These are phyloP conservation scores for Westerdykella sp. DNA, from an alignment of 2,329 filamentous ascomycete genomes.

Conservation along the genomic window DNA sequence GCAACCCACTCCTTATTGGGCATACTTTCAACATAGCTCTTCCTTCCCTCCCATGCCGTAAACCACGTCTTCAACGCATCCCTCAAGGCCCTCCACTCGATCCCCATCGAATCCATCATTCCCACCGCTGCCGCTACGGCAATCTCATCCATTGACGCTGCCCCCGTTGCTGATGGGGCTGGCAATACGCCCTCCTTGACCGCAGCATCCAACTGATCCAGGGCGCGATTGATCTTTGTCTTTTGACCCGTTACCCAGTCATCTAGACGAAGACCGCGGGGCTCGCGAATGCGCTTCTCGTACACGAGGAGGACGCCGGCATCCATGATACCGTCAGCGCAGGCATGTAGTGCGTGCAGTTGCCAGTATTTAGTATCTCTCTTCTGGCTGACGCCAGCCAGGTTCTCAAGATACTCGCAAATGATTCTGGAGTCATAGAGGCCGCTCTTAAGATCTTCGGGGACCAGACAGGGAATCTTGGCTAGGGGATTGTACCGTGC, in stretches of 20 bases:
- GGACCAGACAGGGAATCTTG: slow-evolving; percentile 26
- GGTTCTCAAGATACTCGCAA: slow-evolving; percentile 20
- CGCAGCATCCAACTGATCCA: slow-evolving; percentile 21
- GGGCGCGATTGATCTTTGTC: slow-evolving; percentile 18
- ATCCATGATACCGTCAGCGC: slow-evolving; percentile 28
- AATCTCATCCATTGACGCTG: slow-evolving; percentile 16
- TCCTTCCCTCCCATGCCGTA: slow-evolving; percentile 16
- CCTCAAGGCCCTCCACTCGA: slow-evolving; percentile 16
- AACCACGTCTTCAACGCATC: slow-evolving; percentile 19
- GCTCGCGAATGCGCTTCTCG: slow-evolving; percentile 22
- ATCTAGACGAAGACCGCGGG: slow-evolving; percentile 15
- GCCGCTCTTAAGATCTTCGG: slow-evolving; percentile 13
- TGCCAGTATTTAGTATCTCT: slow-evolving; percentile 18
- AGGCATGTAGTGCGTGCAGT: slow-evolving; percentile 18
- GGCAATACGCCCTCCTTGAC: slow-evolving; percentile 10
- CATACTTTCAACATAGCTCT: slow-evolving; percentile 15
- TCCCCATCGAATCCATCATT: slow-evolving; percentile 8
- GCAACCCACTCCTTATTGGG: slow-evolving; percentile 14
- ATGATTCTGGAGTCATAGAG: slow-evolving; percentile 27
- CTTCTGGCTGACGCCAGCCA: slow-evolving; percentile 8
- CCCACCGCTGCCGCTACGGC: slow-evolving; percentile 17
- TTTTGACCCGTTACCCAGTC: slow-evolving; percentile 28
- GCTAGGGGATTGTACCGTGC: slow-evolving; percentile 24
- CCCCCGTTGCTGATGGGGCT: slow-evolving; percentile 3
- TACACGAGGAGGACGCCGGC: slow-evolving; percentile 23